Base-by-base conservation (phyloP, 169 alveolate species). In the Plasmodium billcollinsi region DNA sequence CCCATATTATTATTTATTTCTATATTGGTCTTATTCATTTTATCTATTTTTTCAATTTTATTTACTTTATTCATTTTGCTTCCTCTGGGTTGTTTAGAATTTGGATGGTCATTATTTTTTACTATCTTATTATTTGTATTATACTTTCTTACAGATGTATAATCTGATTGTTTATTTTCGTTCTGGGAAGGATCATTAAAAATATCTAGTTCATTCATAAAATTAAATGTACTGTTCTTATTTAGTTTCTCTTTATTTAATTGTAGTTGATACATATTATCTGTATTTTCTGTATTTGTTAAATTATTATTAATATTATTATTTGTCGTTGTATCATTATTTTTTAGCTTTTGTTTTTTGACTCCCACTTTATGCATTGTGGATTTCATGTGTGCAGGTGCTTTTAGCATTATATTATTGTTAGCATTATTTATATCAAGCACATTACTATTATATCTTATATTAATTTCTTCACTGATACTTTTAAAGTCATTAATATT, bases 241-340 rank as follows among this genome's bases (percentile, higher is more conserved):
- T 66, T 78, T 78, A 49, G 26, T 18, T 66, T 78, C 11, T 78
- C 89, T 47, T 74, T 61, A 18, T 78, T 78, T 71, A 78, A 18
- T 56, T 21, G n/a, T 14, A 49, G 65, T 65, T 78, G 50, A 47
- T 78, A 66, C 12, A 45, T 43, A 65, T 66, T 76, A 1, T 69
- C 26, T 14, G 12, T 66, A n/a, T 78, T 76, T 50, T 65, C 33
- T 9, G 26, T 50, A 18, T 29, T 78, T 54, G 71, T 24, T 52
- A 52, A 52, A n/a, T 52, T 52, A 15, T 52, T 52, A 52, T 52
- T 52, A 52, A 15, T 15, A 12, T n/a, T n/a, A 52, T 52, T 12
- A 15, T 21, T 49, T 21, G 45, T 71, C 2, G 80, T 18, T 45
- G 29, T 11, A 33, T 14, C 26, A n/a, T 58, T 58, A 49, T n/a